Percentiles rank a stretch among this genome's conserved stretches.
Evolutionary conservation across 768 basidiomycete species (phyloP).

Genomic region (Boletus rufocinnamomeus): DNA sequence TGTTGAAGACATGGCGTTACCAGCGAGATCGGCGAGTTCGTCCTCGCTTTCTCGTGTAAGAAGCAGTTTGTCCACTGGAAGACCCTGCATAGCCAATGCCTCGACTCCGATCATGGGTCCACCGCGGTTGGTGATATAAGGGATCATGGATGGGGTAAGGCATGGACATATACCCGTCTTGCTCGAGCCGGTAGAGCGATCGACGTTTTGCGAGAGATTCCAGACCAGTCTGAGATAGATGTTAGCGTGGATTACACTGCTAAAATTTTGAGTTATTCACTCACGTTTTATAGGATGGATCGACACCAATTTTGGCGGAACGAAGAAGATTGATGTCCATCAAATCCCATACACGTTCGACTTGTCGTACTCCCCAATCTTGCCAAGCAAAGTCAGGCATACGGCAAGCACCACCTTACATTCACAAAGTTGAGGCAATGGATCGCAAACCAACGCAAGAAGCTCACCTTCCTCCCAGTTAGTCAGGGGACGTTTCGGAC

Average conservation of each 20-base stretch:
- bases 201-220: constrained; percentile 97
- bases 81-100: constrained; percentile 90
- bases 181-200: constrained; percentile 80
- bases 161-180: constrained; percentile 88
- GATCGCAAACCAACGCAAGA: not conserved
- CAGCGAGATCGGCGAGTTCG: constrained; percentile 90
- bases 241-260: not conserved
- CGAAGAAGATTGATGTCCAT: constrained; percentile 91
- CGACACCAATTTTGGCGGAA: constrained; percentile 75
- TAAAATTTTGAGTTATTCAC: constrained; percentile 27
- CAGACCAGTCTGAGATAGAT: constrained; percentile 67
- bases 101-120: constrained; percentile 95
- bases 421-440: not conserved
- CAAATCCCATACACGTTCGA: constrained; percentile 93
- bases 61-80: constrained; percentile 88
- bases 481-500: constrained; percentile 82
- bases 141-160: constrained; percentile 95
- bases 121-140: constrained; percentile 93
- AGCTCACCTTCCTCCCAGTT: constrained; percentile 86
- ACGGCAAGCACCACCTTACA: constrained; percentile 75
- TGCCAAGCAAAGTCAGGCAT: constrained; percentile 90
- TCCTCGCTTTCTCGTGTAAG: constrained; percentile 93
- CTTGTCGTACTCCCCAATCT: constrained; percentile 91
- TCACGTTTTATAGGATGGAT: constrained; percentile 88
- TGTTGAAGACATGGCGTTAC: constrained; percentile 97